These are phyloP conservation scores for Ogataea pilisensis DNA, from an alignment of 805 yeast species.

Conservation along the genomic window DNA sequence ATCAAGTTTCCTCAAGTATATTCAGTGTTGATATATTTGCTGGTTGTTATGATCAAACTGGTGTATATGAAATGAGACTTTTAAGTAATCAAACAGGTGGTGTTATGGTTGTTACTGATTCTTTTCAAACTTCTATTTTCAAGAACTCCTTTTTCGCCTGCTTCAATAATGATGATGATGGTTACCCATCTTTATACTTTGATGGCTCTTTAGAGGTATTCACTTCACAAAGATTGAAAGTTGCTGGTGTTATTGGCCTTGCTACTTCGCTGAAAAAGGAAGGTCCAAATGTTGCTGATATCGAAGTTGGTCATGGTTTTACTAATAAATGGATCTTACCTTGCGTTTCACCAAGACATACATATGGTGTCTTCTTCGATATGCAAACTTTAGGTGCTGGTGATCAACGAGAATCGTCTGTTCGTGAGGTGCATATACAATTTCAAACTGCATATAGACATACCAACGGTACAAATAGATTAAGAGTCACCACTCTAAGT, in stretches of 20 bases:
- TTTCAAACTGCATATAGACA: constrained; percentile 92
- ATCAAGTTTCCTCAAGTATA: constrained; percentile 44
- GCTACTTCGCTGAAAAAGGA: constrained; percentile 71
- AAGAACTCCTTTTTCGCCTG: constrained; percentile 86
- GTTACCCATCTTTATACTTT: constrained; percentile 83
- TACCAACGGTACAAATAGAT: constrained; percentile 84
- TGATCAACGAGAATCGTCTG: constrained; percentile 37
- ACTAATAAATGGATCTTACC: constrained; percentile 86
- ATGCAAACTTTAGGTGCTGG: constrained; percentile 50
- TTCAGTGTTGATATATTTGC: constrained; percentile 89
- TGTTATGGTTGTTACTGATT: constrained; percentile 79
- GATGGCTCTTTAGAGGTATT: constrained; percentile 85
- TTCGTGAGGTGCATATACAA: constrained; percentile 47
- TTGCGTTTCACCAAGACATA: constrained; percentile 78
- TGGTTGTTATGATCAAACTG: constrained; percentile 95
- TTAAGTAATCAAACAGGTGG: constrained; percentile 88
- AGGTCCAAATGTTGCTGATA: constrained; percentile 76
- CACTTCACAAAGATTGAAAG: constrained; percentile 81
- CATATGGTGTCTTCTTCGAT: constrained; percentile 89
- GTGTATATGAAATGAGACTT: constrained; percentile 89
- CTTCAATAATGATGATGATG: constrained; percentile 83
- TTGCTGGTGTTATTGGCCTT: constrained; percentile 92
- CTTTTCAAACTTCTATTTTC: constrained; percentile 91
- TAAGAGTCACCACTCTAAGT: constrained; percentile 84
- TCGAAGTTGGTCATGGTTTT: constrained; percentile 92